Evolutionary conservation across 352 stramenopile genomes (phyloP).

Genomic region (Globisporangium parvum): DNA sequence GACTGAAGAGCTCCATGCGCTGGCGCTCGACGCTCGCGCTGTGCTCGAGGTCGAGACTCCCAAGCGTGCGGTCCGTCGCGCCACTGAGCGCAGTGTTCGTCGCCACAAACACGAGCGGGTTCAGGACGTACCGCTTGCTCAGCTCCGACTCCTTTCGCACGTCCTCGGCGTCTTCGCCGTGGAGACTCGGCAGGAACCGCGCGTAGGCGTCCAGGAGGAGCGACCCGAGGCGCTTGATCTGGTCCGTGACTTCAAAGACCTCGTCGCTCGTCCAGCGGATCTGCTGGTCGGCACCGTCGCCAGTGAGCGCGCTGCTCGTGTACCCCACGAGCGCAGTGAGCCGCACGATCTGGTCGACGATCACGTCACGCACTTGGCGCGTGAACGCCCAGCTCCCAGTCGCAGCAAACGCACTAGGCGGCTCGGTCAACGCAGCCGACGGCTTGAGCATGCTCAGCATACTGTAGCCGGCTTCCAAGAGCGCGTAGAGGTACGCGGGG

Average conservation of each 20-base stretch:
- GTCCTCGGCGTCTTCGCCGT: constrained; percentile 44
- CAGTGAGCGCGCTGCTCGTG: constrained; percentile 14
- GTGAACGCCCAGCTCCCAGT: constrained; percentile 63
- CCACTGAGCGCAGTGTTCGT: constrained; percentile 23
- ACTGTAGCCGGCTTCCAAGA: constrained; percentile 60
- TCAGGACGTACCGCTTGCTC: constrained; percentile 54
- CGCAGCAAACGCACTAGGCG: constrained; percentile 15
- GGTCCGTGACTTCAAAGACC: constrained; percentile 56
- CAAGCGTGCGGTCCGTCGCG: background rate
- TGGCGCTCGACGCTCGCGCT: constrained; percentile 22
- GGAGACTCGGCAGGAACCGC: constrained; percentile 33
- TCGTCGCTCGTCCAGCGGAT: constrained; percentile 51
- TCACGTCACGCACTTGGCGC: constrained; percentile 44
- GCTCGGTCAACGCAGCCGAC: constrained; percentile 9
- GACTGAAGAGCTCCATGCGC: constrained; percentile 42
- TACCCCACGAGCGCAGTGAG: constrained; percentile 51
- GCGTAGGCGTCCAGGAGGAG: constrained; percentile 52
- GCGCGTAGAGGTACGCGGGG: constrained; percentile 44
- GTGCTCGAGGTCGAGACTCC: constrained; percentile 20
- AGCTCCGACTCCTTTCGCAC: constrained; percentile 52
- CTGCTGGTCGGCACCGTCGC: constrained; percentile 12
- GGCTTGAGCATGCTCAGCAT: constrained; percentile 66
- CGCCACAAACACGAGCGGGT: constrained; percentile 67
- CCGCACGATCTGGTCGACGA: constrained; percentile 57
- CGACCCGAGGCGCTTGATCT: constrained; percentile 49